Conservation (phyloP, 805 yeast genomes). For the Nakazawaea sp. region DNA sequence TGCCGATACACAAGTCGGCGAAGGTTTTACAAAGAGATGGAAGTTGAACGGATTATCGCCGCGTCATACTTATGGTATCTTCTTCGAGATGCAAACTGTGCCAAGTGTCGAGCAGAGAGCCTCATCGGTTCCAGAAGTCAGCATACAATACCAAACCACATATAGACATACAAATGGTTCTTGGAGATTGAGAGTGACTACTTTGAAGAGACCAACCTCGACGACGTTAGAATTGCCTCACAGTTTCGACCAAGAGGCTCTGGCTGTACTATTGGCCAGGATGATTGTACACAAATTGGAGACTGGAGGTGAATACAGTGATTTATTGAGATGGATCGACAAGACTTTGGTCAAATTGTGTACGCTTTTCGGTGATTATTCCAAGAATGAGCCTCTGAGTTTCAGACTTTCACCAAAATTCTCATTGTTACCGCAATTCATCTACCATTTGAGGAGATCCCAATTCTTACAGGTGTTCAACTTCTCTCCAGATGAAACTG, state of each 20-base stretch:
- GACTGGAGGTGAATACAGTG: slow-evolving; percentile 69
- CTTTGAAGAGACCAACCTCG: slow-evolving; percentile 55
- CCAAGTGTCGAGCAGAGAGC: slow-evolving; percentile 36
- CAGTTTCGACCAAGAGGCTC: slow-evolving; percentile 97
- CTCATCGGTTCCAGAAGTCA: slow-evolving; percentile 28
- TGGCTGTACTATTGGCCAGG: slow-evolving; percentile 90
- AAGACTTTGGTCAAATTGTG: slow-evolving; percentile 84
- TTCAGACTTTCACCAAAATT: slow-evolving; percentile 82
- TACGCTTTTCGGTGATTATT: slow-evolving; percentile 88
- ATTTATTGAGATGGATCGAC: slow-evolving; percentile 91
- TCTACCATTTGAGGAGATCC: slow-evolving; percentile 91
- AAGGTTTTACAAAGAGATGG: slow-evolving; percentile 90
- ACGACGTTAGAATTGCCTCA: slow-evolving; percentile 41
- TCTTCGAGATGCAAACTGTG: slow-evolving; percentile 69
- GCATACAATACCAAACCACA: slow-evolving; percentile 75
- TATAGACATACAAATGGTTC: slow-evolving; percentile 96
- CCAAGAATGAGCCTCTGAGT: slow-evolving; percentile 76
- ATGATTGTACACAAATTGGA: slow-evolving; percentile 85
- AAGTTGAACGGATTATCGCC: slow-evolving; percentile 81
- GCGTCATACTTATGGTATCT: slow-evolving; percentile 80
- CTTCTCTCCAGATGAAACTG: slow-evolving; percentile 98
- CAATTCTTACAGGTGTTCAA: slow-evolving; percentile 95
- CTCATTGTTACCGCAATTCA: slow-evolving; percentile 89
- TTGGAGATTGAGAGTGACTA: slow-evolving; percentile 84
- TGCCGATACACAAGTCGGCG: slow-evolving; percentile 89